Conservation (phyloP, 768 basidiomycete species). For the Naganishia friedmannii region DNA sequence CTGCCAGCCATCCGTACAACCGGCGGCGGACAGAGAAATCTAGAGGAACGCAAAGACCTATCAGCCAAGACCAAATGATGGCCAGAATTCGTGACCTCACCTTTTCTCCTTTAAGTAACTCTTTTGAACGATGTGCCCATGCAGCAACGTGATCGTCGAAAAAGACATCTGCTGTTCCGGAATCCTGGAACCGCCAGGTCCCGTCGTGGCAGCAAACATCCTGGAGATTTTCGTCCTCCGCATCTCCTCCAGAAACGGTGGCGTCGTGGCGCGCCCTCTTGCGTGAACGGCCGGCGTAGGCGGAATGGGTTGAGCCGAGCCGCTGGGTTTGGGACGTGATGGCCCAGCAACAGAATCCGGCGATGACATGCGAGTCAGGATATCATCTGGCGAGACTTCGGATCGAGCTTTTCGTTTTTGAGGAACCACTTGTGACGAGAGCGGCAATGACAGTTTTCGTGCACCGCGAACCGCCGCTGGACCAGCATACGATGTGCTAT, state of each 20-base stretch:
- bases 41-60: constrained; percentile 14
- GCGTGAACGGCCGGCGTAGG: background rate
- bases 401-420: constrained; percentile 12
- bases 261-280: constrained; percentile 25
- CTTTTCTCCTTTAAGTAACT: constrained; percentile 94
- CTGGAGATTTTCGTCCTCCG: constrained; percentile 29
- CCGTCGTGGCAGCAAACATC: constrained; percentile 35
- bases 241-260: constrained; percentile 25
- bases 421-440: constrained; percentile 4
- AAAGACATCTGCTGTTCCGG: constrained; percentile 35
- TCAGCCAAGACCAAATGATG: background rate
- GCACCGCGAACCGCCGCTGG: background rate
- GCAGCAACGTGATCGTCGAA: constrained; percentile 56
- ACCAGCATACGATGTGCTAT: background rate
- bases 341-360: background rate
- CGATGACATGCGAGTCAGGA: background rate
- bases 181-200: constrained; percentile 30
- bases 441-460: background rate
- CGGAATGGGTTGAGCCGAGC: background rate
- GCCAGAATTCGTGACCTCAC: constrained; percentile 15
- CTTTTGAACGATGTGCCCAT: constrained; percentile 92
- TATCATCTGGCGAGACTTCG: constrained; percentile 6
- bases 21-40: constrained; percentile 84
- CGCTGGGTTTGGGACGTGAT: background rate
- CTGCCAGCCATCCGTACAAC: constrained; percentile 74